Percentiles rank a stretch among this genome's conserved stretches.
phyloP scores from a whole-genome alignment of 2,329 filamentous ascomycete genomes.

The Penicillium sp. region DNA sequence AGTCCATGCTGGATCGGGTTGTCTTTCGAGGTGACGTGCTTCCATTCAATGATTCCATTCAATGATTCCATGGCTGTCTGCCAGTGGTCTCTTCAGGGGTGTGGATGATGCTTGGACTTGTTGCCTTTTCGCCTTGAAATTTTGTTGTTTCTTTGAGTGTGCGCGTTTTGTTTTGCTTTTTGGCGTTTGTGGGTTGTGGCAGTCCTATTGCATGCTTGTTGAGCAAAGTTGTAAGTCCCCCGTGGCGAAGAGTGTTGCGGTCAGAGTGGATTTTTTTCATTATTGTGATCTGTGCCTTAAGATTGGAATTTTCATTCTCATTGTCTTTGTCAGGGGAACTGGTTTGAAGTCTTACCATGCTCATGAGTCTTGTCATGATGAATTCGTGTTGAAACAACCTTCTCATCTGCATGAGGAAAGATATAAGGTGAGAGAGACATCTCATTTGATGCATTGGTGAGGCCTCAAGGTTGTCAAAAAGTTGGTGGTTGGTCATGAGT shows the following conservation, averaged over 20 bases:
- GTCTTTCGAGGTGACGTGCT: background rate
- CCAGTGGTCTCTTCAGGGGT: background rate
- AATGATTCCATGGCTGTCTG: background rate
- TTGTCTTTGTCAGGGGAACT: background rate
- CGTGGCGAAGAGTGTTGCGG: background rate
- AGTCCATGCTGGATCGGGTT: background rate
- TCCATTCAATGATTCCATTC: conserved; percentile 2
- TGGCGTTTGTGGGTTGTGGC: background rate
- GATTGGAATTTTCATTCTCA: background rate
- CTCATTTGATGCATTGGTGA: background rate
- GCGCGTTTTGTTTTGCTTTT: background rate
- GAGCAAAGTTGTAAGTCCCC: background rate
- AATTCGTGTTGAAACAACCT: background rate
- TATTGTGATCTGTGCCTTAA: background rate
- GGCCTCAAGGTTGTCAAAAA: background rate
- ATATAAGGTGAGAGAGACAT: background rate
- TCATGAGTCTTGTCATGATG: background rate
- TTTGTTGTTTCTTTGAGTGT: background rate
- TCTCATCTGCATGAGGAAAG: background rate
- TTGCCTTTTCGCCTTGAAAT: background rate
- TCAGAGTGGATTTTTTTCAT: background rate
- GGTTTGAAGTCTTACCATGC: background rate
- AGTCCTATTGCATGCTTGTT: background rate
- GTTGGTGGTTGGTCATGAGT: background rate
- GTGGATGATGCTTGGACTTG: background rate